Conservation (phyloP, 768 basidiomycete genomes). For the Trametes villosa region DNA sequence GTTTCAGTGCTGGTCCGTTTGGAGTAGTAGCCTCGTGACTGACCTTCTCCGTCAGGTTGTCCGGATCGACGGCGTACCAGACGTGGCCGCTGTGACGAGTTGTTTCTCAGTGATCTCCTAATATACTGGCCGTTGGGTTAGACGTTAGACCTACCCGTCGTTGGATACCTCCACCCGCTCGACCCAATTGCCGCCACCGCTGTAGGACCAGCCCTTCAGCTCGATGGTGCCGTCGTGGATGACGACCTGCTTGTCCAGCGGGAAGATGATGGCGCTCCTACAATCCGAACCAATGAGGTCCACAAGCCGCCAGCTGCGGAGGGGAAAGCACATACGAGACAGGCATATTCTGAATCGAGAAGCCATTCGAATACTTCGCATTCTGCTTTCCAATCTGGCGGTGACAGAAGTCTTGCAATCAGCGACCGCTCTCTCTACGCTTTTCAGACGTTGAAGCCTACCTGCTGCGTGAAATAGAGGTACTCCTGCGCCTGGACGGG, state of each 20-base stretch:
- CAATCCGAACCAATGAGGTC: neutral
- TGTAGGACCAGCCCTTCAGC: constrained; percentile 39
- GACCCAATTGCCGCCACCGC: constrained; percentile 53
- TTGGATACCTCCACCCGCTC: constrained; percentile 58
- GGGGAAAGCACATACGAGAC: constrained; percentile 48
- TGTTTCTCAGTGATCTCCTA: neutral
- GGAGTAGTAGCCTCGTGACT: neutral
- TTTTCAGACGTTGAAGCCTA: constrained; percentile 17
- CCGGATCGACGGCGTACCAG: constrained; percentile 52
- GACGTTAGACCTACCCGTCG: constrained; percentile 42
- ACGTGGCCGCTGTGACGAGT: constrained; percentile 44
- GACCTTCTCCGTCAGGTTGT: constrained; percentile 55
- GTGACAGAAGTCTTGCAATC: no score
- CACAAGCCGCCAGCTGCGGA: no score
- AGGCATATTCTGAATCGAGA: constrained; percentile 62
- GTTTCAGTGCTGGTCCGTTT: no score
- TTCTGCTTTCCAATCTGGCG: constrained; percentile 63
- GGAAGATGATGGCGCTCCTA: constrained; percentile 55
- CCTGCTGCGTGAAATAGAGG: constrained; percentile 54
- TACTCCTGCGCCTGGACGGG: constrained; percentile 60
- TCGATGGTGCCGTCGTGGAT: constrained; percentile 53
- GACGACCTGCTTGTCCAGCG: constrained; percentile 48
- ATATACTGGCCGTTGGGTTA: neutral
- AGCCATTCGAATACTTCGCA: constrained; percentile 54
- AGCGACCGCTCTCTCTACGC: no score